Conservation (phyloP, 169 alveolate species). For the Cryptosporidium sp. region DNA sequence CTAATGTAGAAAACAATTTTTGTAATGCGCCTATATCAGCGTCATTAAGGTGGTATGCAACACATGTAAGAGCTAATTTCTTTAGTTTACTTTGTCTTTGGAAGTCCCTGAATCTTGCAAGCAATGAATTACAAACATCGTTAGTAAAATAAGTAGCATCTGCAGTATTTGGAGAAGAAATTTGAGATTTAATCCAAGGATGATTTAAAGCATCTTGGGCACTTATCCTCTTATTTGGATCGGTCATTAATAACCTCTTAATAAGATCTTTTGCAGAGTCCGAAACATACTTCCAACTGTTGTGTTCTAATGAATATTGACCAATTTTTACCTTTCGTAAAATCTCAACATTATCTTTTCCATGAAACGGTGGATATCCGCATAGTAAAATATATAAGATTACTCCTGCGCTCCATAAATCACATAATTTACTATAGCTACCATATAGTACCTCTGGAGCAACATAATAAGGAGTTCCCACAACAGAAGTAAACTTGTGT, state of each 20-base stretch:
- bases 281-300: slow-evolving; percentile 91
- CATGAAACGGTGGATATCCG: slow-evolving; percentile 90
- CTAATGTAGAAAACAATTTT: slow-evolving; percentile 90
- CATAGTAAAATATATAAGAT: slow-evolving; percentile 87
- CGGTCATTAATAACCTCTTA: slow-evolving; percentile 85
- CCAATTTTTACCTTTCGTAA: slow-evolving; percentile 87
- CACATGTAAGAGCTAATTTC: slow-evolving; percentile 93
- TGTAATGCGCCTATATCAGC: slow-evolving; percentile 90
- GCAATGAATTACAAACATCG: slow-evolving; percentile 79
- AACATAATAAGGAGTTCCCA: slow-evolving; percentile 95
- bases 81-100: slow-evolving; percentile 89
- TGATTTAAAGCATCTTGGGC: slow-evolving; percentile 94
- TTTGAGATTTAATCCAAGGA: slow-evolving; percentile 87
- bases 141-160: slow-evolving; percentile 50
- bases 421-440: slow-evolving; percentile 93
- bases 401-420: slow-evolving; percentile 95
- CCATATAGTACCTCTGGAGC: slow-evolving; percentile 96
- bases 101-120: slow-evolving; percentile 88
- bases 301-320: slow-evolving; percentile 87
- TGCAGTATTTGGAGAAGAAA: slow-evolving; percentile 61
- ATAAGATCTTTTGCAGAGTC: slow-evolving; percentile 90
- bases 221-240: slow-evolving; percentile 88
- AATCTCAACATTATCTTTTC: slow-evolving; percentile 90
- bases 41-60: slow-evolving; percentile 92
- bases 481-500: slow-evolving; percentile 88